phyloP scores from a whole-genome alignment of 805 yeast species.

The Clavispora vitiphila region DNA sequence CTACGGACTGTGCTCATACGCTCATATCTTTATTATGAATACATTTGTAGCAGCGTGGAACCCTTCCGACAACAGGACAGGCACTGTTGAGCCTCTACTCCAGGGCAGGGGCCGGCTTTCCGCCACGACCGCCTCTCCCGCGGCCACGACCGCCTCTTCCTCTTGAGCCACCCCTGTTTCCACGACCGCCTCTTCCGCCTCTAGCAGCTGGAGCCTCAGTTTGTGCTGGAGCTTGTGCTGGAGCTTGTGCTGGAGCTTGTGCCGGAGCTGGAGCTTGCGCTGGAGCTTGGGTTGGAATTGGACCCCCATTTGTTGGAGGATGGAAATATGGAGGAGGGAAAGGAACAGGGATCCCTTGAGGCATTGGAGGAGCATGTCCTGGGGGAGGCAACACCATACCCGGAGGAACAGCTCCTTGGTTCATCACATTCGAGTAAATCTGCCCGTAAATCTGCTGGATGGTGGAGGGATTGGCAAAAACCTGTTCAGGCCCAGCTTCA shows the following conservation, averaged over 20 bases:
- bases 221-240: neutral
- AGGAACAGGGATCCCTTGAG: conserved; percentile 33
- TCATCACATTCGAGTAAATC: conserved; percentile 40
- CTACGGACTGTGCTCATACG: neutral
- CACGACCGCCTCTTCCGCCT: conserved; percentile 12
- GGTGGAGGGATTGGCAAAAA: conserved; percentile 22
- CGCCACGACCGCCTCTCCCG: conserved; percentile 11
- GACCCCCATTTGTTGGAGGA: conserved; percentile 9
- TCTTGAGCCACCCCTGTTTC: conserved; percentile 3
- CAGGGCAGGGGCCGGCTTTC: conserved; percentile 1
- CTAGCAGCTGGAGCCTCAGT: conserved; percentile 9
- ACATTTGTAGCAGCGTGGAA: neutral
- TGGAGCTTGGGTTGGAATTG: neutral
- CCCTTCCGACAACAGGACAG: neutral
- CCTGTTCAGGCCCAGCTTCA: conserved; percentile 13
- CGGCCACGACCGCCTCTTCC: conserved; percentile 7
- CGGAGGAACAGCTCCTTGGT: conserved; percentile 24
- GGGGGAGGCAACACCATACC: conserved; percentile 2
- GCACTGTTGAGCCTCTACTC: no score
- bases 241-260: neutral
- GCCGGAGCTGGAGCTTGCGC: neutral
- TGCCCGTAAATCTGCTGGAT: conserved; percentile 40
- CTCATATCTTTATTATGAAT: neutral
- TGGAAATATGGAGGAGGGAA: conserved; percentile 32
- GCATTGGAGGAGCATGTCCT: conserved; percentile 8